Conservation (phyloP, 805 yeast genomes). For the Ogataea nonfermentans region DNA sequence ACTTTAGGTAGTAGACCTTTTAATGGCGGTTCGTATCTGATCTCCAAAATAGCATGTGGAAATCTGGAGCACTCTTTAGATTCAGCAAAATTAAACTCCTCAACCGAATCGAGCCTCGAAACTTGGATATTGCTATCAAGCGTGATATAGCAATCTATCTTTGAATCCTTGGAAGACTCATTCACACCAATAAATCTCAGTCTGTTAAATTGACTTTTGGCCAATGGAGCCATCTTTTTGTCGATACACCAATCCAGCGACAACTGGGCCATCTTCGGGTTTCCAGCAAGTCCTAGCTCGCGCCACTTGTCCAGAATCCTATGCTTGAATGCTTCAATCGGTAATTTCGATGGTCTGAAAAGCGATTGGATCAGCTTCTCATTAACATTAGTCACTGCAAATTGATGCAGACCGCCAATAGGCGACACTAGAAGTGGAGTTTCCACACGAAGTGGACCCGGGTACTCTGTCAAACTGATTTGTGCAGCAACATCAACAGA, state of each 20-base stretch:
- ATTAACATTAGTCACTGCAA: conserved; percentile 32
- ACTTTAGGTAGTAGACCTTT: conserved; percentile 37
- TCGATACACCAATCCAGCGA: conserved; percentile 34
- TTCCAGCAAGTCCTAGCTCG: conserved; percentile 24
- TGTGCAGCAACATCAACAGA: conserved; percentile 21
- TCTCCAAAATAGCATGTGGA: conserved; percentile 50
- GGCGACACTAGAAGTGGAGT: conserved; percentile 38
- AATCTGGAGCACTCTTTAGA: conserved; percentile 28
- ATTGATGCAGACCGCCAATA: conserved; percentile 42
- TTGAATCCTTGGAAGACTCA: conserved; percentile 4
- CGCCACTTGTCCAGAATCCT: conserved; percentile 23
- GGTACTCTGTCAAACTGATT: conserved; percentile 9
- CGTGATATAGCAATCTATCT: conserved; percentile 32
- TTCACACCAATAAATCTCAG: conserved; percentile 27
- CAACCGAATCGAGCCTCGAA: conserved; percentile 8
- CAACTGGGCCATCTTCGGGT: conserved; percentile 33
- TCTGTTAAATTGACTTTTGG: conserved; percentile 26
- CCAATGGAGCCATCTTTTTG: conserved; percentile 29
- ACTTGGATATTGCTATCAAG: conserved; percentile 29
- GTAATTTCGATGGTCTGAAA: conserved; percentile 14
- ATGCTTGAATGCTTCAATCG: conserved; percentile 14
- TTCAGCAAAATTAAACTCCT: conserved; percentile 12
- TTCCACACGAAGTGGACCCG: conserved; percentile 1
- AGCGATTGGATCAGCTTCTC: conserved; percentile 21
- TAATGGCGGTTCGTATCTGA: conserved; percentile 42